Conservation (phyloP, 331 rosid genomes). For the Acacia pycnantha region DNA sequence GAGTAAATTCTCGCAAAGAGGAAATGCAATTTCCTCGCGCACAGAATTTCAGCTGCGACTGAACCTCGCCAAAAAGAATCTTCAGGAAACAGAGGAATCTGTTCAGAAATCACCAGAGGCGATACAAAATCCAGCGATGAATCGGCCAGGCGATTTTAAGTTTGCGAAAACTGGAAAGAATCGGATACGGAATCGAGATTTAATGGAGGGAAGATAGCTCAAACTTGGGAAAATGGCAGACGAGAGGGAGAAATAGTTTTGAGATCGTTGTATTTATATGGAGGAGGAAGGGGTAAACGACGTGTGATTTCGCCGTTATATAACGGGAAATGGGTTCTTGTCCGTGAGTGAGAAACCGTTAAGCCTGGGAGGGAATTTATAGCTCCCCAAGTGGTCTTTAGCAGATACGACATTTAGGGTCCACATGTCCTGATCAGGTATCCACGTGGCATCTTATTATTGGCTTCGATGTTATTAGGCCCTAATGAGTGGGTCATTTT, state of each 20-base stretch:
- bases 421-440: conserved; percentile 52
- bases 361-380: neutral
- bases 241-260: conserved; percentile 6
- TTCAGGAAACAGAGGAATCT: neutral
- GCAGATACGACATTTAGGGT: conserved; percentile 44
- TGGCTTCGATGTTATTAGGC: neutral
- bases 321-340: conserved; percentile 41
- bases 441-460: conserved; percentile 33
- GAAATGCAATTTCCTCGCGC: conserved; percentile 1
- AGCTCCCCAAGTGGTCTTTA: neutral
- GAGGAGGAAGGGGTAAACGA: conserved; percentile 31
- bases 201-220: neutral
- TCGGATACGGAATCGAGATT: conserved; percentile 29
- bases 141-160: conserved; percentile 9
- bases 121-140: conserved; percentile 8
- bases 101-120: neutral
- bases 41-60: neutral
- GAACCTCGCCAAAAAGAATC: neutral
- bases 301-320: conserved; percentile 35
- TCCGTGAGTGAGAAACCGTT: conserved; percentile 13
- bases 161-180: conserved; percentile 2
- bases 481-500: conserved; percentile 9
- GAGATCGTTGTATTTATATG: conserved; percentile 53
- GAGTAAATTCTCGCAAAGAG: neutral
- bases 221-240: conserved; percentile 28